Evolutionary conservation across 1,139 yeast species (phyloP).

Genomic region (Kazachstania sp.): DNA sequence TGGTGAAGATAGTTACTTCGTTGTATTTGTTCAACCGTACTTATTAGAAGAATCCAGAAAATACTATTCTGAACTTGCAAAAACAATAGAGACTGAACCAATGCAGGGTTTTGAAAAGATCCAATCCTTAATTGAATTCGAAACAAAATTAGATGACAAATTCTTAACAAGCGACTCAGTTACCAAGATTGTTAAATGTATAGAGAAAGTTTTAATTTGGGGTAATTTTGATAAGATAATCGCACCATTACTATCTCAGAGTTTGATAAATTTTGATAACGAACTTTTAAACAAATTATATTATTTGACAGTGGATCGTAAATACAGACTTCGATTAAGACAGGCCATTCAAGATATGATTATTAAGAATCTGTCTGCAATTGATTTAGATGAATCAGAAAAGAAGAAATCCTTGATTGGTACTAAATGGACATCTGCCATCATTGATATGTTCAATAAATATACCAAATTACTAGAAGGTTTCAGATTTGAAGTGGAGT

Average conservation of each 20-base stretch:
- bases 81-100: conserved; percentile 40
- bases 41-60: conserved; percentile 47
- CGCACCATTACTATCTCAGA: conserved; percentile 9
- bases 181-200: conserved; percentile 14
- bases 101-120: conserved; percentile 44
- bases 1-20: conserved; percentile 44
- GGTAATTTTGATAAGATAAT: conserved; percentile 14
- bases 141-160: conserved; percentile 39
- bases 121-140: conserved; percentile 42
- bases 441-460: conserved; percentile 47
- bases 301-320: conserved; percentile 14
- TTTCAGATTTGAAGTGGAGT: conserved; percentile 41
- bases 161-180: conserved; percentile 21
- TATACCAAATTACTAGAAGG: conserved; percentile 41
- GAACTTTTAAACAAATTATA: conserved; percentile 13
- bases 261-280: conserved; percentile 9
- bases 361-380: conserved; percentile 33
- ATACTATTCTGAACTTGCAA: conserved; percentile 44
- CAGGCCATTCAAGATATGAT: conserved; percentile 44
- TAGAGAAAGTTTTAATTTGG: conserved; percentile 22
- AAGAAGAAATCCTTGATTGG: conserved; percentile 42
- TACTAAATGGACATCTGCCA: conserved; percentile 57
- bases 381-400: conserved; percentile 10
- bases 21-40: conserved; percentile 57
- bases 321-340: conserved; percentile 14